These are phyloP conservation scores for Solanum pinnatisectum DNA, from an alignment of 257 asterid genomes.

Conservation along the genomic window DNA sequence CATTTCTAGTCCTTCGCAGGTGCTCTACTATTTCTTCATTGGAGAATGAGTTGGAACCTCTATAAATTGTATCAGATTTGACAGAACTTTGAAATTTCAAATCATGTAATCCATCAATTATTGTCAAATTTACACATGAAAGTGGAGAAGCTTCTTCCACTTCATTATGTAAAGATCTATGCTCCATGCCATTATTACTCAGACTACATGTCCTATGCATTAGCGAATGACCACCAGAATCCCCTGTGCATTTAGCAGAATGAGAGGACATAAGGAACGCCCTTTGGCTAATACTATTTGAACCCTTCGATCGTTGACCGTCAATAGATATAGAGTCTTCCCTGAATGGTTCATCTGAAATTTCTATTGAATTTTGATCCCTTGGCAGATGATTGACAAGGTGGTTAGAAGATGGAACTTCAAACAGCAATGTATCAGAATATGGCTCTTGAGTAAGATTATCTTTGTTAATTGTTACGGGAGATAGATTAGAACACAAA, in stretches of 20 bases:
- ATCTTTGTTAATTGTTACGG: conserved; percentile 18
- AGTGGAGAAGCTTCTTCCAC: conserved; percentile 45
- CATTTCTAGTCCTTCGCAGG: conserved; percentile 69
- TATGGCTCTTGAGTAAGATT: conserved; percentile 11
- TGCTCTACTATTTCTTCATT: conserved; percentile 95
- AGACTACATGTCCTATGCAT: conserved; percentile 32
- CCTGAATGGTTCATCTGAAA: conserved; percentile 31
- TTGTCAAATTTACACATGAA: conserved; percentile 49
- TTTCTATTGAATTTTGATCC: conserved; percentile 17
- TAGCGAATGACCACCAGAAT: conserved; percentile 24
- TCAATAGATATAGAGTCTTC: conserved; percentile 28
- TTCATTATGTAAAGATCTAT: conserved; percentile 35
- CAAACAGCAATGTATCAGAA: conserved; percentile 10
- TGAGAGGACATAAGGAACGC: conserved; percentile 30
- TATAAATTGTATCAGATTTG: conserved; percentile 71
- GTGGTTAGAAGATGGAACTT: conserved; percentile 28
- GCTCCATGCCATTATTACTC: conserved; percentile 34
- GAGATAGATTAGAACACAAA: conserved; percentile 26
- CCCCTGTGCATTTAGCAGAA: conserved; percentile 37
- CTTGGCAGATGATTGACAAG: conserved; percentile 12
- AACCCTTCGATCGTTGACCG: conserved; percentile 31
- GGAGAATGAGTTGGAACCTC: conserved; percentile 77
- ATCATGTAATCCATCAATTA: conserved; percentile 59
- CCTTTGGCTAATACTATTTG: conserved; percentile 21
- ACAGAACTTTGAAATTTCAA: conserved; percentile 67